These are phyloP conservation scores for Rugonectria rugulosa DNA, from an alignment of 2,329 filamentous ascomycete genomes.

Conservation along the genomic window DNA sequence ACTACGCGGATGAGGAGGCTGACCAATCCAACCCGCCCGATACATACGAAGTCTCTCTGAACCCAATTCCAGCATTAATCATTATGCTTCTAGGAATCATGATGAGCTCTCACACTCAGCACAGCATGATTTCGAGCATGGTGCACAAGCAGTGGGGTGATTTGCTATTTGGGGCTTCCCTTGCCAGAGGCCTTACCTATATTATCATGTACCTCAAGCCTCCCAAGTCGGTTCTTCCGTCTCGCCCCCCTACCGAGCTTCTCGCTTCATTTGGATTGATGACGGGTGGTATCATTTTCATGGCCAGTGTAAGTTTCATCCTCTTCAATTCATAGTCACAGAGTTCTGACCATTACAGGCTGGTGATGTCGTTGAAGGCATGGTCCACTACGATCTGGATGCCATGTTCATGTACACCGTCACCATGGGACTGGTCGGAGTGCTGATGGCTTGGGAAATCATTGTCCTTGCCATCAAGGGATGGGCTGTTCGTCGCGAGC, in stretches of 20 bases:
- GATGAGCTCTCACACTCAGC: constrained; percentile 93
- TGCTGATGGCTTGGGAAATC: constrained; percentile 87
- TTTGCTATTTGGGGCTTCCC: constrained; percentile 80
- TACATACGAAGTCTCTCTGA: constrained; percentile 78
- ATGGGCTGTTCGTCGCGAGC: constrained; percentile 71
- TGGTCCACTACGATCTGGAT: constrained; percentile 79
- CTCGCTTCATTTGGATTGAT: constrained; percentile 86
- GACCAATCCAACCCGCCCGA: constrained; percentile 64
- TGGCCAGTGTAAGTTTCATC: constrained; percentile 75
- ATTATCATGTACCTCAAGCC: constrained; percentile 80
- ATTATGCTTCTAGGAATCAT: constrained; percentile 89
- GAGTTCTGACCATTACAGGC: constrained; percentile 56
- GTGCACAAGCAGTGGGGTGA: constrained; percentile 94
- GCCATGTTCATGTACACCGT: constrained; percentile 95
- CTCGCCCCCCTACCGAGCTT: constrained; percentile 90
- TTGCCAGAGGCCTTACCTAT: constrained; percentile 82
- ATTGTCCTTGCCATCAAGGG: constrained; percentile 84
- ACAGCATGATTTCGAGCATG: constrained; percentile 85
- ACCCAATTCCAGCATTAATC: constrained; percentile 86
- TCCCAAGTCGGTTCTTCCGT: constrained; percentile 80
- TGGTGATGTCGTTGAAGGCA: constrained; percentile 76
- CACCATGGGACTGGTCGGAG: constrained; percentile 80
- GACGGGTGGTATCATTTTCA: constrained; percentile 88
- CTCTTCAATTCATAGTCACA: not conserved
- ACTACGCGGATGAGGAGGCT: constrained; percentile 53